Conservation (phyloP, 257 asterid species). For the Solanum rostratum region DNA sequence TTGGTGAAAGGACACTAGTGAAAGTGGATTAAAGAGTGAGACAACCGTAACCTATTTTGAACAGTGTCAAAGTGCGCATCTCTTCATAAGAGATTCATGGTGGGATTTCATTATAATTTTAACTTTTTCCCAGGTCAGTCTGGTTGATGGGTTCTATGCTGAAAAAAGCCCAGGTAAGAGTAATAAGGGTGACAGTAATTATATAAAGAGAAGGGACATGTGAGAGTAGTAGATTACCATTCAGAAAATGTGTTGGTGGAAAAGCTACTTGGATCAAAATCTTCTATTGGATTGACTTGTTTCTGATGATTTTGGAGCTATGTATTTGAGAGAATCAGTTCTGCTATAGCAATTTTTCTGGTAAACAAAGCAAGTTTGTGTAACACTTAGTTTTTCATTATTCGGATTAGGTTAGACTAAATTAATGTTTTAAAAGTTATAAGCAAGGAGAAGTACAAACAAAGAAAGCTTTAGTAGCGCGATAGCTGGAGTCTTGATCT, state of each 20-base stretch:
- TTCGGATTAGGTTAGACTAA: neutral
- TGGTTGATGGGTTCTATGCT: neutral
- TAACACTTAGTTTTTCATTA: neutral
- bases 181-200: neutral
- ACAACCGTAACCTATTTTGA: neutral
- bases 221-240: neutral
- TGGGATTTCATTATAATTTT: neutral
- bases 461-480: neutral
- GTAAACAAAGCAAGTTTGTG: neutral
- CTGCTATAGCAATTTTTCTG: neutral
- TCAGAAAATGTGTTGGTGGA: neutral
- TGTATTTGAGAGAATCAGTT: neutral
- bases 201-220: neutral
- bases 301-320: neutral
- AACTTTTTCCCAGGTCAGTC: neutral
- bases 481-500: neutral
- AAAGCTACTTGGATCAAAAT: neutral
- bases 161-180: neutral
- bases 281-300: neutral
- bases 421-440: neutral
- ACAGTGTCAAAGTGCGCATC: neutral
- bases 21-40: neutral
- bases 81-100: neutral
- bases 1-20: neutral
- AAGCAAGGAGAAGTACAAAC: neutral